Evolutionary conservation across 495 filamentous ascomycete species (phyloP).

Genomic region (Achaetomiella virescens): DNA sequence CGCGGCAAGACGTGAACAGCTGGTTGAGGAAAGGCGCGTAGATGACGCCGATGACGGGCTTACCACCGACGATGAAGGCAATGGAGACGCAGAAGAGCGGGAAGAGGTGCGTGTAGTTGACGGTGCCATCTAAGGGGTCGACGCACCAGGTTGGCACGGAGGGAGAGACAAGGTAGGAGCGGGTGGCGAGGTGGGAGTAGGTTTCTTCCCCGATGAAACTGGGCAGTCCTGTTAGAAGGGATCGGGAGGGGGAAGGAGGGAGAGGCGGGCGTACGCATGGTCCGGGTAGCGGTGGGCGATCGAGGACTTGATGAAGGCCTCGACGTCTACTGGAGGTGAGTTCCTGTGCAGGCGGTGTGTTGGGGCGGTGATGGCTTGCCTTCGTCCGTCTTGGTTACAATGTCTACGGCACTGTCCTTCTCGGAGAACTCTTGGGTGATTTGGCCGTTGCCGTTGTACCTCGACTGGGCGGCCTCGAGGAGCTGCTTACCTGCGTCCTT

Average conservation of each 20-base stretch:
- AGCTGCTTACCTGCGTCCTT: slow-evolving; percentile 57
- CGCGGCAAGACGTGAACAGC: slow-evolving; percentile 55
- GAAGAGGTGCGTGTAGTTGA: slow-evolving; percentile 67
- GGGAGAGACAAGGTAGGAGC: slow-evolving; percentile 54
- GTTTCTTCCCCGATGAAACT: slow-evolving; percentile 69
- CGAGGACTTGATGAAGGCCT: slow-evolving; percentile 54
- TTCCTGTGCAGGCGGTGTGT: too few species aligned
- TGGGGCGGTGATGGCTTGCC: slow-evolving; percentile 37
- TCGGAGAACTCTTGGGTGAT: slow-evolving; percentile 29
- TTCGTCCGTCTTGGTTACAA: slow-evolving; percentile 66
- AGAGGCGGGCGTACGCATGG: slow-evolving; percentile 47
- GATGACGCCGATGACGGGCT: slow-evolving; percentile 58
- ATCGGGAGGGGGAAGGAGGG: not conserved
- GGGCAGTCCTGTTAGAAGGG: not conserved
- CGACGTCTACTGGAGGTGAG: slow-evolving; percentile 47
- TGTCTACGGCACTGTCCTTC: slow-evolving; percentile 65
- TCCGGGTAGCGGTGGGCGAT: slow-evolving; percentile 52
- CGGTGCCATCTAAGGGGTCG: slow-evolving; percentile 64
- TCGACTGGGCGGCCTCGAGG: slow-evolving; percentile 45
- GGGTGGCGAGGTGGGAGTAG: slow-evolving; percentile 53
- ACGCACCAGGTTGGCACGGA: slow-evolving; percentile 60
- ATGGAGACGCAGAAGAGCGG: slow-evolving; percentile 70
- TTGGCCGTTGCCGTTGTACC: slow-evolving; percentile 30
- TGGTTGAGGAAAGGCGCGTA: slow-evolving; percentile 59
- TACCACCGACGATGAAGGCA: slow-evolving; percentile 50